Evolutionary conservation across 1,284 basidiomycete species (phyloP).

Genomic region (Rhodotorula sp.): DNA sequence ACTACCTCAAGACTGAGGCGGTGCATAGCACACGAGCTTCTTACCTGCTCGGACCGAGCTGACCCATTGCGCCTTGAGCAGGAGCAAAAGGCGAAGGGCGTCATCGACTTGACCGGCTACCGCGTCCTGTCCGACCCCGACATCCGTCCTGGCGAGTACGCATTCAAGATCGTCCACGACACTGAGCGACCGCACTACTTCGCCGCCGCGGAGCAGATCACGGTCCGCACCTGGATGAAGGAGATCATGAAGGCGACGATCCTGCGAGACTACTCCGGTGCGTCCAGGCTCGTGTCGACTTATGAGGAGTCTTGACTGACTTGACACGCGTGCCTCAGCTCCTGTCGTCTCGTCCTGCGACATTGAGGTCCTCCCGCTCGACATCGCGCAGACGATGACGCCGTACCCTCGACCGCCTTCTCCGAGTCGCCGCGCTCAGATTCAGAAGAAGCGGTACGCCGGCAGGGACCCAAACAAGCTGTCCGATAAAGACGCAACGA

Average conservation of each 20-base stretch:
- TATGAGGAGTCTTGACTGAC: neutral
- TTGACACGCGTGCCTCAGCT: constrained; percentile 54
- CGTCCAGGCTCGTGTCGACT: constrained; percentile 46
- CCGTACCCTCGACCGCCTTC: constrained; percentile 92
- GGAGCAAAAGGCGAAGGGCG: constrained; percentile 94
- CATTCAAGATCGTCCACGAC: constrained; percentile 91
- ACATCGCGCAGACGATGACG: constrained; percentile 93
- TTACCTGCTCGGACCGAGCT: constrained; percentile 32
- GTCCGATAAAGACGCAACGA: constrained; percentile 57
- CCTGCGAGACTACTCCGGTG: constrained; percentile 82
- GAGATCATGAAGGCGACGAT: constrained; percentile 99
- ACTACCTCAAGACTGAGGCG: constrained; percentile 71
- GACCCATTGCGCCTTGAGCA: constrained; percentile 48
- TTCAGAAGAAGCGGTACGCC: constrained; percentile 63
- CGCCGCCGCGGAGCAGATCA: constrained; percentile 77
- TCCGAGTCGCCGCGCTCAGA: constrained; percentile 79
- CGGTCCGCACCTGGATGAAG: constrained; percentile 98
- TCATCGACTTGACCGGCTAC: constrained; percentile 87
- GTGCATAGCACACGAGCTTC: constrained; percentile 54
- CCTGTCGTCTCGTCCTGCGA: constrained; percentile 96
- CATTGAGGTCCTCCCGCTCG: constrained; percentile 91
- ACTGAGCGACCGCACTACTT: constrained; percentile 85
- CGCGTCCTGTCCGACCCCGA: constrained; percentile 92
- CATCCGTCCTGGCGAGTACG: constrained; percentile 86
- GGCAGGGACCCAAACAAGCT: constrained; percentile 86